Evolutionary conservation across 2,329 filamentous ascomycete species (phyloP), one percentile per base, ranked within the genome.

Genomic region (Diaporthe ampelina): DNA sequence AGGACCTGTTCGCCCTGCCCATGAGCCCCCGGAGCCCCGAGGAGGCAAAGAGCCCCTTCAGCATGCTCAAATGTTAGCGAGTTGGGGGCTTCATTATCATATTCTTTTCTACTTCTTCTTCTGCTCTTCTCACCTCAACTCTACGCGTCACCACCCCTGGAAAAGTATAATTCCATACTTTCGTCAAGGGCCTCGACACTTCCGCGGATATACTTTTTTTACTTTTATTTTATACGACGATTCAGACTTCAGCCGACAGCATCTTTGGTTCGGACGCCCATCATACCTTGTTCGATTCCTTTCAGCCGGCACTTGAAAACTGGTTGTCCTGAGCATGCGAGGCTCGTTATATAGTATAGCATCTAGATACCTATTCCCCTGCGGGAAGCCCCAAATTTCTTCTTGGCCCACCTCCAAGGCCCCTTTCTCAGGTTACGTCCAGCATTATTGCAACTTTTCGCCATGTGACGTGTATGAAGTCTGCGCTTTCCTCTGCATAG

Each of bases 21-120:
- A 91, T 98, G 84, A 96, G 94, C 79, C 95, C 95, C 1, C 88
- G 95, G 68, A 95, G 94, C 79, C 95, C 95, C 0, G 95, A 97
- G 78, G 95, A 97, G 87, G 91, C 92, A 70, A 94, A 92, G 78
- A 95, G 94, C 80, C 95, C 95, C 0, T 98, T 98, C 80, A 91
- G 89, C 78, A 84, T 90, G 35, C 76, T 89, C 48, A 76, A 74
- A 40, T 76, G 72, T 50, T 76, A 68, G 52, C n/a, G 29, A 17
- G 32, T 67, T 37, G 48, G 32, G 40, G 21, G 24, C 15, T 65
- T 35, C 19, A 50, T 50, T 24, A n/a, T 65, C 35, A 45, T 54
- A 50, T 43, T 6, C 40, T 19, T 13, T 54, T 67, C 48, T 54
- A 6, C 29, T 67, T 52, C 58, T 52, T 50, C 43, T 52, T 50